Evolutionary conservation across 169 alveolate species (phyloP), one percentile per base, ranked within the genome.

Genomic region (Eimeria praecox): DNA sequence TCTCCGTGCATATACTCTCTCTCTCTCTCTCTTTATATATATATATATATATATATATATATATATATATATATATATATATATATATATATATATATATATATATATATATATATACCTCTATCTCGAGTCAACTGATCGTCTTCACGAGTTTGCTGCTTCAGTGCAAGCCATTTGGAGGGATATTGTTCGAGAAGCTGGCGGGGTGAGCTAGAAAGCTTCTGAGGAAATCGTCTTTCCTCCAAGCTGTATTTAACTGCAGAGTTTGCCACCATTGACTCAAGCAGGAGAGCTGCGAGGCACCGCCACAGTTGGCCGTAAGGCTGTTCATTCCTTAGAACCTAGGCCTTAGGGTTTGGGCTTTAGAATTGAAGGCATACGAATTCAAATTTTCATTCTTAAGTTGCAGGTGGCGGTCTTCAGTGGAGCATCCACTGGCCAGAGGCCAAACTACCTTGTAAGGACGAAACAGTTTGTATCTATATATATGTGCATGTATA

Each of bases 401-500:
- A 38, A 77, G 88, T 20, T 82, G 46, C 73, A 82, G 90, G 90
- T 8, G 73, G 73, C 3, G 64, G 30, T 3, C 90, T 82, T 6
- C 66, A 82, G 42, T 82, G 90, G 90, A 82, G 90, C 44, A 10
- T 82, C 9, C 69, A 82, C 75, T 82, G 90, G 90, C 90, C 90
- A n/a, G 90, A 82, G 27, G 90, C 90, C 90, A 82, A 82, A 22
- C 54, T 82, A 52, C 90, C 90, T 27, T 82, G 90, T 82, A 82
- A 62, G 90, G 42, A 35, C 3, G 24, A 0, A 8, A 12, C 80
- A n/a, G 44, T 30, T n/a, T 0, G 30, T 73, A 0, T 54, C 92
- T 6, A 22, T 73, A 0, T 54, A 75, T 6, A 22, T 83, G 49
- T 40, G 52, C 46, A n/a, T 83, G 3, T 35, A 4, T 16, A 56